Evolutionary conservation across 2,329 filamentous ascomycete species (phyloP).

Genomic region (Fusarium redolens): DNA sequence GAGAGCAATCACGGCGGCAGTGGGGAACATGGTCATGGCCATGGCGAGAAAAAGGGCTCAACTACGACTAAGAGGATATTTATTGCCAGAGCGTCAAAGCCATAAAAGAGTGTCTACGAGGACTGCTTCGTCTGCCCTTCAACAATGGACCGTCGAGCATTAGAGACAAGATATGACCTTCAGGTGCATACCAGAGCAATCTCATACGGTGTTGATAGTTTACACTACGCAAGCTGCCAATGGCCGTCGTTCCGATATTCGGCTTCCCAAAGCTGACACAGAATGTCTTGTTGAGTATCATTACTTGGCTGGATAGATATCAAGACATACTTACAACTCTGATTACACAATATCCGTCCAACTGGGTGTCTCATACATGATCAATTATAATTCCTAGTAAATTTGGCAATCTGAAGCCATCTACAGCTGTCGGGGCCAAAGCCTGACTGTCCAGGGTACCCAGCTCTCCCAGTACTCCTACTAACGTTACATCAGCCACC

Average conservation of each 20-base stretch:
- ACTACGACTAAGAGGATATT: constrained; percentile 47
- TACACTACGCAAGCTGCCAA: not conserved
- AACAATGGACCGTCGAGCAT: not conserved
- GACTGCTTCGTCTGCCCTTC: not conserved
- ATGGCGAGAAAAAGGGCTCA: constrained; percentile 7
- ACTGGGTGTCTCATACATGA: not conserved
- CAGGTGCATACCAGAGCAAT: not conserved
- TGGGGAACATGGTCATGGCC: constrained; percentile 7
- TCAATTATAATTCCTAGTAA: not conserved
- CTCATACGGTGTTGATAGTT: not conserved
- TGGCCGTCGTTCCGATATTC: not conserved
- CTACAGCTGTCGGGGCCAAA: not conserved
- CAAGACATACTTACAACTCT: not conserved
- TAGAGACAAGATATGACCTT: too few species aligned
- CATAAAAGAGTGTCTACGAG: not conserved
- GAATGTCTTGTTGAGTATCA: not conserved
- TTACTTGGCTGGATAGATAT: not conserved
- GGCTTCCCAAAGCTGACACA: not conserved
- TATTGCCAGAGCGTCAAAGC: constrained; percentile 62
- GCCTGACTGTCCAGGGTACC: not conserved
- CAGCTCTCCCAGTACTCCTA: not conserved
- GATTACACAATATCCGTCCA: too few species aligned
- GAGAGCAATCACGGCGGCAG: constrained; percentile 15
- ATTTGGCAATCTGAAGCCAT: not conserved
- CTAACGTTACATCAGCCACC: not conserved